Conservation (phyloP, 768 basidiomycete species). For the Suillus cothurnatus region DNA sequence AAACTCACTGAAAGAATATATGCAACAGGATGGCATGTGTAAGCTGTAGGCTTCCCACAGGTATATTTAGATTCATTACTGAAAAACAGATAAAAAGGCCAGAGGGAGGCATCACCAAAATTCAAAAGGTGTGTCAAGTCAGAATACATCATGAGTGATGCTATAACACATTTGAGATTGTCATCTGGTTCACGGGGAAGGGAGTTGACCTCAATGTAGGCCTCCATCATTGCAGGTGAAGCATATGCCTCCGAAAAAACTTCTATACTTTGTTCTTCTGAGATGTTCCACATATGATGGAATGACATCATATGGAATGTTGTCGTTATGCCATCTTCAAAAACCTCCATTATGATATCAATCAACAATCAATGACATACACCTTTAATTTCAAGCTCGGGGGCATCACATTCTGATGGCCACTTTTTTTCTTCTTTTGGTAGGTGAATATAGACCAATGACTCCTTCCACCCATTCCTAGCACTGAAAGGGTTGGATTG, state of each 20-base stretch:
- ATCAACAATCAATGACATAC: slow-evolving; percentile 8
- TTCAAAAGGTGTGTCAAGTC: slow-evolving; percentile 25
- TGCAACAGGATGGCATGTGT: slow-evolving; percentile 14
- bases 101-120: slow-evolving; percentile 17
- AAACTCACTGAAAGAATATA: slow-evolving; percentile 14
- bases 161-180: slow-evolving; percentile 17
- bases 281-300: slow-evolving; percentile 21
- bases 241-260: slow-evolving; percentile 7
- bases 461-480: slow-evolving; percentile 11
- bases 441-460: slow-evolving; percentile 6
- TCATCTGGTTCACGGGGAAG: slow-evolving; percentile 13
- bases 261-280: background rate
- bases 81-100: slow-evolving; percentile 21
- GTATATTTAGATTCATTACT: slow-evolving; percentile 21
- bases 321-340: background rate
- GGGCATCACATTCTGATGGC: background rate
- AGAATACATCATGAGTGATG: slow-evolving; percentile 25
- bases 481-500: slow-evolving; percentile 5
- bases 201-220: slow-evolving; percentile 9
- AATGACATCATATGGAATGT: slow-evolving; percentile 30
- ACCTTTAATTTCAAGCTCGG: background rate
- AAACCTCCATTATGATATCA: slow-evolving; percentile 5
- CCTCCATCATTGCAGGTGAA: slow-evolving; percentile 4
- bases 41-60: slow-evolving; percentile 11
- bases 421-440: slow-evolving; percentile 9